Percentiles rank a stretch among this genome's conserved stretches.
These are phyloP conservation scores for Zea luxurians DNA, from an alignment of 176 grass and related monocot genomes.

Conservation along the genomic window DNA sequence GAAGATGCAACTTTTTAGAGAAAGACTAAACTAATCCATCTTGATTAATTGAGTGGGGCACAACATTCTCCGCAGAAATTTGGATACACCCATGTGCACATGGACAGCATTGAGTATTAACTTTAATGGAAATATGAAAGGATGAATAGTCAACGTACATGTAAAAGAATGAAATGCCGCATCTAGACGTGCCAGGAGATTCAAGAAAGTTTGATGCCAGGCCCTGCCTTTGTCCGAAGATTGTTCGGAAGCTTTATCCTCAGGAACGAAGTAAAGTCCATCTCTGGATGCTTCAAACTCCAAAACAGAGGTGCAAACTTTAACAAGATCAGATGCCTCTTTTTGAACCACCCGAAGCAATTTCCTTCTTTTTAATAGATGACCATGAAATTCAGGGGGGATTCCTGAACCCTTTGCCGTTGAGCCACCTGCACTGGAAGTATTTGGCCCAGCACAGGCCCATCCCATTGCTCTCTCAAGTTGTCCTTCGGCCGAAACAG, in stretches of 20 bases:
- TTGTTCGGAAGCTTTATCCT: constrained; percentile 62
- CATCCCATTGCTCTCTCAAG: constrained; percentile 97
- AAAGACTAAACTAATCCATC: constrained; percentile 11
- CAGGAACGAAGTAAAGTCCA: constrained; percentile 66
- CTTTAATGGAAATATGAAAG: constrained; percentile 28
- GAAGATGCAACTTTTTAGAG: constrained; percentile 4
- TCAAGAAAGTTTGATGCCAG: constrained; percentile 81
- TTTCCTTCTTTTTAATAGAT: constrained; percentile 75
- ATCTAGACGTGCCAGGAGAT: constrained; percentile 74
- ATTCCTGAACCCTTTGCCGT: constrained; percentile 68
- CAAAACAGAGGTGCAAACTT: constrained; percentile 76
- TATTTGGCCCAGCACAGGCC: constrained; percentile 80
- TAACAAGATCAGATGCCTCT: constrained; percentile 72
- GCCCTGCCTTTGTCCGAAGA: constrained; percentile 62
- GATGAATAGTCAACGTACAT: constrained; percentile 58
- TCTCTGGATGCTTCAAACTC: constrained; percentile 96
- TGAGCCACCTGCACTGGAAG: constrained; percentile 46
- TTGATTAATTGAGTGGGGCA: constrained; percentile 24
- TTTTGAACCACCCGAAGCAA: constrained; percentile 65
- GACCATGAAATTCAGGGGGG: constrained; percentile 73
- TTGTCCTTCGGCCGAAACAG: constrained; percentile 77
- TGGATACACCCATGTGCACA: constrained; percentile 15
- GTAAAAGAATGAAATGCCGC: constrained; percentile 76
- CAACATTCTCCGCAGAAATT: constrained; percentile 3
- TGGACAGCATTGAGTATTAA: constrained; percentile 17